Evolutionary conservation across 176 grass and related monocot genomes (phyloP), one percentile per base, ranked within the genome.

Genomic region (Coix lacrymajobi): DNA sequence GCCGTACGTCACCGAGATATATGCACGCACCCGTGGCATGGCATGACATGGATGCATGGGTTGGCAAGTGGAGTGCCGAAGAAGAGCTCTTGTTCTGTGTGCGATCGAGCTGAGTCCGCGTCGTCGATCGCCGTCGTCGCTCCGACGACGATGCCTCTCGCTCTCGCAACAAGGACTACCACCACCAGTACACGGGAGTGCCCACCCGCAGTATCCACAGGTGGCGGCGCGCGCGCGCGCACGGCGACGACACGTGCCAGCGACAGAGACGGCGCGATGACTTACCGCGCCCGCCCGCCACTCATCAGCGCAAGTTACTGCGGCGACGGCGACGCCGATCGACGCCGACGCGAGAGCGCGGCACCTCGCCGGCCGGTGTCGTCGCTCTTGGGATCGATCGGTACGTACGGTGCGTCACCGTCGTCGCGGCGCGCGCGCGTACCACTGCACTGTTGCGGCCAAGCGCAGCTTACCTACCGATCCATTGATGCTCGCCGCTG

Each of bases 211-310:
- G 51, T 56, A 30, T 29, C 56, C 51, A 52, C 72, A 84, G 69
- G 49, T 77, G 88, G 83, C 54, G 66, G 86, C 66, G 36, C 6
- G 69, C 60, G 69, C 13, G 16, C 63, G 20, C 67, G 20, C 67
- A 64, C 63, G 83, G 66, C 78, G 73, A 78, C 78, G 73, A 78
- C 66, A 72, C 83, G 56, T 73, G 78, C 28, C 10, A 48, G 7
- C 71, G 88, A 82, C 71, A 38, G 36, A 32, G 88, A 85, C 83
- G 33, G 52, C 60, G 30, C 68, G 36, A 69, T 13, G 87, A 60
- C 76, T 49, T 26, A 67, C 43, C n/a, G 46, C 69, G 31, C 41
- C 12, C 44, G 80, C 19, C 33, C 81, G 5, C 76, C 26, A 13
- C n/a, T n/a, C n/a, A n/a, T n/a, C n/a, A n/a, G n/a, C n/a, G 19